Evolutionary conservation across 306 rosid genomes (phyloP).

Genomic region (Cucurbita maxima): DNA sequence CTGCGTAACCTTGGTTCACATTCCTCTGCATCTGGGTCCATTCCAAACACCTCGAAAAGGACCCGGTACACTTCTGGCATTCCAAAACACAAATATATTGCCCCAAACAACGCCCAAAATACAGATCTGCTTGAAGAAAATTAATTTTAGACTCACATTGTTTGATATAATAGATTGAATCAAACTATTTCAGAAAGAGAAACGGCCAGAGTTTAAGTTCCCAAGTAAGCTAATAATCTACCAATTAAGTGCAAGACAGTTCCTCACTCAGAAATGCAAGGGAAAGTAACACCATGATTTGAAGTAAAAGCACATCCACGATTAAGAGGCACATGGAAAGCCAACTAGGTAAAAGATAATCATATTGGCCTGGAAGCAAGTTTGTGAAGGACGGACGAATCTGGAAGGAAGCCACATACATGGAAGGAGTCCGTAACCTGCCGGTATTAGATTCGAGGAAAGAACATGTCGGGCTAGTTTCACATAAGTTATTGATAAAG

Average conservation of each 20-base stretch:
- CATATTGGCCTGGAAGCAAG: background rate
- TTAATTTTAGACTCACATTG: slow-evolving; percentile 7
- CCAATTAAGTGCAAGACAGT: background rate
- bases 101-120: slow-evolving; percentile 95
- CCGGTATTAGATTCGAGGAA: background rate
- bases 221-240: background rate
- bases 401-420: background rate
- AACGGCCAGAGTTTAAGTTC: background rate
- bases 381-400: background rate
- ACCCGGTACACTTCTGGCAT: slow-evolving; percentile 92
- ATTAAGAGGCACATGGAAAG: background rate
- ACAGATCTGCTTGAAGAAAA: slow-evolving; percentile 50
- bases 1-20: slow-evolving; percentile 74
- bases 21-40: slow-evolving; percentile 82
- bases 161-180: background rate
- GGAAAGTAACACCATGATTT: background rate
- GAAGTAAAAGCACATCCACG: background rate
- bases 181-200: background rate
- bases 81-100: slow-evolving; percentile 89
- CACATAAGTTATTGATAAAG: background rate
- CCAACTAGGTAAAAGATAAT: background rate
- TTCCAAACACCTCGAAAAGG: slow-evolving; percentile 94
- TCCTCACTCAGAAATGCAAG: background rate
- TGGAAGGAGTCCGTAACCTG: background rate
- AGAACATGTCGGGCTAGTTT: background rate